Base-by-base conservation (phyloP, 2,329 filamentous ascomycete species). In the Alternaria atra region DNA sequence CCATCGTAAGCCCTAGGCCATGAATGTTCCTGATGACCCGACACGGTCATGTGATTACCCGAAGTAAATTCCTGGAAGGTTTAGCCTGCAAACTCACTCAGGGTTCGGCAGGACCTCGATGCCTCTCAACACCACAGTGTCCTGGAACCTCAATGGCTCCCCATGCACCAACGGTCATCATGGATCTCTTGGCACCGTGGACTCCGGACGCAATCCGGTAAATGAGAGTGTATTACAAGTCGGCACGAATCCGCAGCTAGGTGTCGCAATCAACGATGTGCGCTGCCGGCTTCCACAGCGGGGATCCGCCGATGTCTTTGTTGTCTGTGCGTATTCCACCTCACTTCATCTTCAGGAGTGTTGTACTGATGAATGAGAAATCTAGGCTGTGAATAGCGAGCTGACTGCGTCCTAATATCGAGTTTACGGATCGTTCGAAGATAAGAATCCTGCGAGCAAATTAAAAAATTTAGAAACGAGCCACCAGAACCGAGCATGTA, bases 81-180 rank as follows among this genome's bases (percentile, higher is more conserved):
- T 25, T n/a, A 34, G 17, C 39, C 44, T 39, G 53, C 46, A 23
- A 48, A 52, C 52, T 42, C 15, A n/a, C 23, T 54, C 40, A 55
- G 50, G 29, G 17, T 54, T 57, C 51, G 27, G 51, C 52, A 40
- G 17, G 27, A 37, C 20, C 40, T 34, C 23, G 27, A 43, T 39
- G 34, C 25, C 40, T 39, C 32, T 17, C 32, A 56, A 13, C 20
- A 35, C 42, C 35, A n/a, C 25, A 56, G 15, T 34, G 20, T 25
- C n/a, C 47, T 43, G 34, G 48, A 46, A 29, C 40, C 46, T 34
- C 48, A 50, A 60, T 71, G 68, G 70, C 66, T 75, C 71, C 71
- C 72, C 67, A 70, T 64, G 55, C 48, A 55, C 58, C 57, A 55
- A 54, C 34, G 42, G 27, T 58, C 47, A 61, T 58, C 62, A 43